Evolutionary conservation across 495 filamentous ascomycete species (phyloP), one percentile per base, ranked within the genome.

Genomic region (Jackrogersella multiformis): DNA sequence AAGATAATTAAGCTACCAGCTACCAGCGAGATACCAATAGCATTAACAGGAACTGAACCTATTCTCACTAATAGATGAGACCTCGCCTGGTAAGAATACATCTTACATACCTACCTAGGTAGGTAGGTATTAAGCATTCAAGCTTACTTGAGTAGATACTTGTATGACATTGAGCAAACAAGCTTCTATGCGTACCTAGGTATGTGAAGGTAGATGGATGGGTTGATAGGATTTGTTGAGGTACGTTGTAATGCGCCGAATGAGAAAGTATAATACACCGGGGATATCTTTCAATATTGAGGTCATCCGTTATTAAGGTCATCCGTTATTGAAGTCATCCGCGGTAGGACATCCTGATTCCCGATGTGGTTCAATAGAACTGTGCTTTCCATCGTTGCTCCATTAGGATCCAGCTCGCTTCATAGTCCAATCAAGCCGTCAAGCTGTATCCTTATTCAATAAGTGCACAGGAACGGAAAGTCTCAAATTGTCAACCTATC

Each of bases 361-460:
- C 10, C 36, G 59, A 55, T 53, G 56, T 18, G n/a, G 55, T 55
- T 56, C 41, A 28, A 60, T 60, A 48, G 21, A 48, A 32, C 39
- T 16, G 32, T 42, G 52, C 23, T 59, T 55, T 63, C 30, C 38
- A 34, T 26, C 39, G 53, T 68, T 58, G 56, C 66, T 69, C 23
- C 51, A 51, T 70, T 70, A 16, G 67, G 67, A 62, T 48, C 30
- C 35, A 12, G 30, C 24, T 70, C 67, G 61, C 56, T 66, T 66
- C 56, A 46, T 12, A 2, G 38, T 49, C 67, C 67, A 70, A 70
- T 70, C 56, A 62, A 48, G 6, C 21, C 10, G 28, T 30, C 13
- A 23, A 46, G 15, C 55, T 36, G 34, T 46, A 18, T 59, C 20
- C 52, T 16, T 42, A 66, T 58, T 49, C 57, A 41, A 70, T 57